A percentile compares a stretch with the other conserved stretches of the same genome.
These are phyloP conservation scores for Fraxinus floribunda DNA, from an alignment of 305 asterid species.

Conservation along the genomic window DNA sequence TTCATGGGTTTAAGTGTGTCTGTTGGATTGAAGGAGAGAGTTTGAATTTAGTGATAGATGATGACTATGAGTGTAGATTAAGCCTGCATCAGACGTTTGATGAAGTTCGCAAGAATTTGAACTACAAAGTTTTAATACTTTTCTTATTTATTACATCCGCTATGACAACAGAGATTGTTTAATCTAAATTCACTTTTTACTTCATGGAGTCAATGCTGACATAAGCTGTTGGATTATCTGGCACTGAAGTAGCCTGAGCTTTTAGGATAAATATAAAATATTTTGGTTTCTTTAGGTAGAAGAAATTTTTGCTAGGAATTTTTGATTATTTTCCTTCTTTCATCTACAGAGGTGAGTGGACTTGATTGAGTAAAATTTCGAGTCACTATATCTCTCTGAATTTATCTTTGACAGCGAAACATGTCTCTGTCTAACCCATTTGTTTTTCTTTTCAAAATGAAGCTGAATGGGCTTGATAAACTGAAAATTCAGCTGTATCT, in stretches of 20 bases:
- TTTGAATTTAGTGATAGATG: neutral
- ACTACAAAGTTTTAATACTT: neutral
- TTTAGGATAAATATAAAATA: neutral
- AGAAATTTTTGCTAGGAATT: neutral
- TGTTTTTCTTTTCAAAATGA: neutral
- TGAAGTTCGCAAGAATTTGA: neutral
- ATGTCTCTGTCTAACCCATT: neutral
- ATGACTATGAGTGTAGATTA: neutral
- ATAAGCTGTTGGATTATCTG: neutral
- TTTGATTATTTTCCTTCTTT: neutral
- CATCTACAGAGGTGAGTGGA: neutral
- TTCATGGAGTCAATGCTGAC: neutral
- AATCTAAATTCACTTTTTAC: neutral
- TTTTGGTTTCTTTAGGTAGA: neutral
- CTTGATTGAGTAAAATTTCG: neutral
- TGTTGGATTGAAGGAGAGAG: neutral
- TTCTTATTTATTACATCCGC: neutral
- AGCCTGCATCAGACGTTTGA: neutral
- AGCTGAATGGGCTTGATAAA: neutral
- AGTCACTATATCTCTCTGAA: neutral
- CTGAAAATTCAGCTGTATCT: neutral
- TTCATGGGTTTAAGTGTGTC: neutral
- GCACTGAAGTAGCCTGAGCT: neutral
- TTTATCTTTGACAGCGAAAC: neutral
- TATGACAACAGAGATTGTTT: neutral